Evolutionary conservation across 2,329 filamentous ascomycete genomes (phyloP), one percentile per base, ranked within the genome.

Genomic region (Pyrenophora graminea): DNA sequence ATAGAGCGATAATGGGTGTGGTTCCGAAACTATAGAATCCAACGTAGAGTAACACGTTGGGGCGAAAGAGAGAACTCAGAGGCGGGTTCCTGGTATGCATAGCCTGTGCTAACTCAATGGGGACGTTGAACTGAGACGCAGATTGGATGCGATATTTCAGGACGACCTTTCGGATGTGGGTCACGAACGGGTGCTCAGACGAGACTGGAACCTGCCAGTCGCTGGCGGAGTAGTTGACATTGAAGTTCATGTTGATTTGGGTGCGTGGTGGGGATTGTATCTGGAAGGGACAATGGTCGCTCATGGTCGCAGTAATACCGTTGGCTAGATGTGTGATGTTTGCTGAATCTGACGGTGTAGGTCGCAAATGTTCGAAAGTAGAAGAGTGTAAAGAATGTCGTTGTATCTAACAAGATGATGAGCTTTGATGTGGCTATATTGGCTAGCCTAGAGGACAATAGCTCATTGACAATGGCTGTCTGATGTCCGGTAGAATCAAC

Each of bases 121-220:
- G 13, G 6, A 38, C 3, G 6, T 32, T 40, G 34, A 49, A 62
- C 27, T 55, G 45, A 8, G 32, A 38, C 4, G 49, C 41, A 1
- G 54, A 59, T 6, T 53, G 47, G 3, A 49, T 23, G 10, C 59
- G 49, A 7, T 59, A 58, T 17, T 47, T 30, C 1, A 30, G 18
- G 4, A 59, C 39, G 1, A 30, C 51, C 18, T 33, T 19, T 2
- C 52, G 47, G 8, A 62, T 55, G 2, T 27, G 10, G 2, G 42
- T 5, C 3, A 62, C 36, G 21, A 59, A 50, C 0, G 44, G 12
- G 9, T 62, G 54, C 8, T 53, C 49, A 4, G 47, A 27, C 7
- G 12, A 8, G n/a, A 6, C 25, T 4, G 42, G 30, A 7, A 19
- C 27, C 23, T 51, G 46, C 51, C 51, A 54, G 6, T 46, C 47